Conservation (phyloP, 345 rosid species). For the Eucalyptus sp. region DNA sequence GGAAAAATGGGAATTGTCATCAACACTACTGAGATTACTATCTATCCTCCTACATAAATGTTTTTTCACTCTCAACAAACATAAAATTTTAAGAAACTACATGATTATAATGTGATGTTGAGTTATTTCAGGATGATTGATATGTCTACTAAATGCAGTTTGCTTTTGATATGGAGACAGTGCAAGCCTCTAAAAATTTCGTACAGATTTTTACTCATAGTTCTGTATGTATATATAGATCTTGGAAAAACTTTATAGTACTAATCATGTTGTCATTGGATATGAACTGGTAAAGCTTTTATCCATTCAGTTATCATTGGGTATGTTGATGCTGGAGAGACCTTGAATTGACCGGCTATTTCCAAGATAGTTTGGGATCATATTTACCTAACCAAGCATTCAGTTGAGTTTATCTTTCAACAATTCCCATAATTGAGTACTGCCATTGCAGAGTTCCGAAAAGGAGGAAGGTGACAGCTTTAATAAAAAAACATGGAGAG, state of each 20-base stretch:
- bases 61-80: neutral
- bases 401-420: too few species aligned
- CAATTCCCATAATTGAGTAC: too few species aligned
- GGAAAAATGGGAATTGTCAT: neutral
- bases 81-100: neutral
- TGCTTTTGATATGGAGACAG: neutral
- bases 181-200: neutral
- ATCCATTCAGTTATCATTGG: constrained; percentile 40
- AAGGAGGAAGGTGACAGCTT: too few species aligned
- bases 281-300: constrained; percentile 66
- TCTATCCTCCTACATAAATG: neutral
- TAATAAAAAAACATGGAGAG: too few species aligned
- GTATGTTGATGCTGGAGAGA: constrained; percentile 22
- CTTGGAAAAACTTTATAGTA: constrained; percentile 47
- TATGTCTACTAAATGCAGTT: neutral
- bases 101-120: neutral
- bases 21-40: neutral
- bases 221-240: constrained; percentile 21
- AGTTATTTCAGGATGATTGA: neutral
- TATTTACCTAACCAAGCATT: too few species aligned
- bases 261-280: constrained; percentile 55
- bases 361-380: neutral
- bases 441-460: too few species aligned
- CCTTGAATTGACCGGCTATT: constrained; percentile 20
- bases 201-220: neutral